Base-by-base conservation (phyloP, 768 basidiomycete genomes). In the Cystofilobasidium bisporidii region DNA sequence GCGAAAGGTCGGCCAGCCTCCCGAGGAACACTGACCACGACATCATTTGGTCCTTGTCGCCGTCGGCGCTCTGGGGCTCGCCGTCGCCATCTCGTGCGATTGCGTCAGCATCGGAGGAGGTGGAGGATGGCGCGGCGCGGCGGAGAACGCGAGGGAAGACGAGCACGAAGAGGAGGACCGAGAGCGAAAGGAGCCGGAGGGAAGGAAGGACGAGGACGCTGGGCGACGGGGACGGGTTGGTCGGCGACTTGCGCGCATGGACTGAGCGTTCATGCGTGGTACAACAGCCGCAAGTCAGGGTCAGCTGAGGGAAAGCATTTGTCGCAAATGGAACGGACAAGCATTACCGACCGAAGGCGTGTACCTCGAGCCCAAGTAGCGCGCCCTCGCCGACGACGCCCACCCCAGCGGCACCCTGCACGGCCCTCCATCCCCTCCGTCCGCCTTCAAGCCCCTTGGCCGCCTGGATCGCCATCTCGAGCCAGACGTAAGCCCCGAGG, bases 1-100 rank as follows among this genome's bases (percentile, higher is more conserved):
- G 91, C 20, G 81, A 76, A 45, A 94, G 80, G 56, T 83, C 83
- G 59, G 79, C 78, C 66, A 93, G 78, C 53, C 90, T 84, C n/a
- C 75, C 79, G 77, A 82, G 81, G 45, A 89, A 58, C 11, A 36
- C n/a, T 10, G 26, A 28, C 64, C 64, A 65, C 17, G 64, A 45
- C 64, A 3, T 65, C 40, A n/a, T 57, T 56, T 43, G 55, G 45
- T 47, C 45, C 45, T 47, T 47, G 45, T 47, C 45, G 11, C 20
- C 41, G 45, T 47, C 45, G 18, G 17, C n/a, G 33, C 36, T 33
- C 20, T 60, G 24, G 10, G n/a, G 33, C 33, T 64, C 28, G 50
- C 24, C 8, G 2, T 64, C 26, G 38, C 38, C 15, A 12, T 5
- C 36, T 36, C 36, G 5, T 36, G 36, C 6, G 36, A 36, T 5